Evolutionary conservation across 129 eudicot species (phyloP).

Genomic region (Ambrosia trifida): DNA sequence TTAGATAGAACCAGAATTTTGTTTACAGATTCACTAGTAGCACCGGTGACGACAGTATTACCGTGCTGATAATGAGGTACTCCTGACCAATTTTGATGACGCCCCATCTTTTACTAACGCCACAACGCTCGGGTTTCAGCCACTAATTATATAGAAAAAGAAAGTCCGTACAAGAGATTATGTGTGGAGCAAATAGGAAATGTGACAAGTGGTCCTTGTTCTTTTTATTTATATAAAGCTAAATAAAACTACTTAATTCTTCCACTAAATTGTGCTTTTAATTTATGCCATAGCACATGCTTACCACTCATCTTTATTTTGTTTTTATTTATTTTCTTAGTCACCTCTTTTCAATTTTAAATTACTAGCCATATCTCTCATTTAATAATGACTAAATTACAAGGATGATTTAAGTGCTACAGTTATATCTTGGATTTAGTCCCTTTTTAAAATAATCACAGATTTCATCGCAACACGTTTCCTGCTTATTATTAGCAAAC

Average conservation of each 20-base stretch:
- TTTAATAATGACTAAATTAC: not conserved
- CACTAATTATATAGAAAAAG: slow-evolving; percentile 12
- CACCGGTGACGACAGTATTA: no score
- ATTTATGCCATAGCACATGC: slow-evolving; percentile 52
- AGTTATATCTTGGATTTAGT: no score
- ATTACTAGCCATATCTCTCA: not conserved
- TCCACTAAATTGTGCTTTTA: slow-evolving; percentile 36
- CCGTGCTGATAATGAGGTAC: no score
- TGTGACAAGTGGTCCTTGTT: slow-evolving; percentile 50
- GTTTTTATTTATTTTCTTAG: slow-evolving; percentile 20
- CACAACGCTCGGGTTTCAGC: no score
- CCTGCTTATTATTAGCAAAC: no score
- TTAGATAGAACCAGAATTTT: no score
- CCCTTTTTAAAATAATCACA: no score
- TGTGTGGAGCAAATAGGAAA: slow-evolving; percentile 40
- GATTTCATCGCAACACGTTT: no score
- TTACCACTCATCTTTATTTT: slow-evolving; percentile 38
- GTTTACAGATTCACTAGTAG: no score
- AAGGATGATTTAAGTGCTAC: no score
- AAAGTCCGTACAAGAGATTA: slow-evolving; percentile 27
- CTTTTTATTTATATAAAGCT: not conserved
- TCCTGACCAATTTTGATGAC: no score
- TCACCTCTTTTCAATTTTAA: slow-evolving; percentile 1
- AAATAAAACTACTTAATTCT: slow-evolving; percentile 15
- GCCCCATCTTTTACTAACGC: no score